phyloP scores from a whole-genome alignment of 176 grass and related monocot species.

The Oryza glaberrima region DNA sequence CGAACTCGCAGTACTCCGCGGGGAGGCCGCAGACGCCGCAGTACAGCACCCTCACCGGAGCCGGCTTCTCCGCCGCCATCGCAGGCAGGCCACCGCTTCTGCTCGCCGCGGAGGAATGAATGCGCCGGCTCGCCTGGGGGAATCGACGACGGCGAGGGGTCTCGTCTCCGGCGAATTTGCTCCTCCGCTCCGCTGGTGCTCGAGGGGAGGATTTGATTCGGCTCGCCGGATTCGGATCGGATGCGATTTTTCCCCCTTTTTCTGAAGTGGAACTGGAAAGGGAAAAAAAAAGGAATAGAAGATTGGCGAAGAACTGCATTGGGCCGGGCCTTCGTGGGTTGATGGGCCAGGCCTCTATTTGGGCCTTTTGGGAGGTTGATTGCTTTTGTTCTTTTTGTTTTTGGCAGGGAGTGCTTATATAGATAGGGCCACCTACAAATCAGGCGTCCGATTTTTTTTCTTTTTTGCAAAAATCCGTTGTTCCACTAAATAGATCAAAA shows the following conservation, averaged over 20 bases:
- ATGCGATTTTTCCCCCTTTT: neutral
- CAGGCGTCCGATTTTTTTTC: too few relatives aligned
- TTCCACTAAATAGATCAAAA: too few relatives aligned
- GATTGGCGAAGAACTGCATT: neutral
- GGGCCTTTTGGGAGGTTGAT: neutral
- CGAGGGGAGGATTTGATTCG: neutral
- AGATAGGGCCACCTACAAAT: too few relatives aligned
- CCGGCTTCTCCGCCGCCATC: constrained; percentile 72
- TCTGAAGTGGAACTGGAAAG: neutral
- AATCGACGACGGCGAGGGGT: neutral
- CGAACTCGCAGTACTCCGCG: constrained; percentile 99
- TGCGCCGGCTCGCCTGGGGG: neutral
- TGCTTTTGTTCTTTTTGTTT: too few relatives aligned
- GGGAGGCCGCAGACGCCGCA: constrained; percentile 89
- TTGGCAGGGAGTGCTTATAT: too few relatives aligned
- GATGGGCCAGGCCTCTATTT: neutral
- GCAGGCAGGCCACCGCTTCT: neutral
- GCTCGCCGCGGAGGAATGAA: neutral
- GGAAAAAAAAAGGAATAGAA: neutral
- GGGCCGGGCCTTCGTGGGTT: too few relatives aligned
- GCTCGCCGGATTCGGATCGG: neutral
- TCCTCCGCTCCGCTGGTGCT: neutral
- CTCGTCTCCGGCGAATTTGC: neutral
- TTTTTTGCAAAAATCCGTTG: too few relatives aligned
- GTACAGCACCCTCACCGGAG: constrained; percentile 79